Base-by-base conservation (phyloP, 2,329 filamentous ascomycete species). In the Bipolaris gigantea region DNA sequence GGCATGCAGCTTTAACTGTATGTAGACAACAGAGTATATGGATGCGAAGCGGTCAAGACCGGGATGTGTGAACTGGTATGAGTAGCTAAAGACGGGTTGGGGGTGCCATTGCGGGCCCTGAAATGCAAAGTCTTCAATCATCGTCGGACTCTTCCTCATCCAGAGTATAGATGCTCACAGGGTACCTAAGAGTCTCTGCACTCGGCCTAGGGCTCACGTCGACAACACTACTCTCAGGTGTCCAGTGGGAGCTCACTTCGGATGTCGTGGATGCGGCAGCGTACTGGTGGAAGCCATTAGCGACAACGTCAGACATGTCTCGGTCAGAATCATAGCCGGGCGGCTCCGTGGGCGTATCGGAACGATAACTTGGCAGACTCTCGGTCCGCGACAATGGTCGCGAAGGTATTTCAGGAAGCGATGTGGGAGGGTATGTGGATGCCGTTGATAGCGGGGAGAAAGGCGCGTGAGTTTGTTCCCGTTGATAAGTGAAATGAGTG, bases 341-440 rank as follows among this genome's bases (percentile, higher is more conserved):
- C 5, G 77, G 77, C 30, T 65, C 64, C 52, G 70, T 61, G 40
- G 73, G 63, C 2, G 67, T 52, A 19, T 67, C 74, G 1, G 77
- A 79, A 21, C 73, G 73, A 60, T 80, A 80, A 51, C 76, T 77
- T 5, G 79, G 79, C 4, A 80, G 65, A 39, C 71, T 75, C 51
- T 67, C 69, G 23, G 74, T 75, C n/a, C 73, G 68, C 3, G 72
- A 74, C 1, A 70, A 56, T 2, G 72, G 67, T 5, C 71, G 68
- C 49, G 73, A 72, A 11, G 71, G 70, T 16, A 68, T 60, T 44
- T 69, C 65, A 1, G 64, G 73, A 53, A 59, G 65, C n/a, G 60
- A 67, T 21, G 57, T 70, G 23, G 61, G 63, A 1, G 68, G 65
- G 54, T 71, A 71, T 4, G 66, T 69, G 0, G 70, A 73, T 43